These are phyloP conservation scores for Rhamnella rubrinervis DNA, from an alignment of 331 rosid genomes.

Conservation along the genomic window DNA sequence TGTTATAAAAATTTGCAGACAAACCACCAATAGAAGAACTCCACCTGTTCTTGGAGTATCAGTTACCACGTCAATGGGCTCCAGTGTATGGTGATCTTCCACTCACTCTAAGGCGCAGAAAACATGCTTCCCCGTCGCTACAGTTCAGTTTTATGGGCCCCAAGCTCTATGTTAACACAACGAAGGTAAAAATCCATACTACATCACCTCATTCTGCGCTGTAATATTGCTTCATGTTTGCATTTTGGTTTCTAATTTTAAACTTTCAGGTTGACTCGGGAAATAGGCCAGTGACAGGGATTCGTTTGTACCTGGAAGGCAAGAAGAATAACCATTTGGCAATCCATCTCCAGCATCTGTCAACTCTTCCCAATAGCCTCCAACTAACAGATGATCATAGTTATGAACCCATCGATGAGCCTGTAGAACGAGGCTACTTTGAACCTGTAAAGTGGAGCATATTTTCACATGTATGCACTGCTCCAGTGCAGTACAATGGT, in stretches of 20 bases:
- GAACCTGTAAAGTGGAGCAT: conserved; percentile 78
- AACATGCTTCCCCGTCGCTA: conserved; percentile 50
- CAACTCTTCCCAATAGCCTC: conserved; percentile 56
- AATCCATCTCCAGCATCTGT: conserved; percentile 88
- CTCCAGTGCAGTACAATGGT: conserved; percentile 60
- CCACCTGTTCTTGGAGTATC: conserved; percentile 82
- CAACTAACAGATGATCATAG: conserved; percentile 55
- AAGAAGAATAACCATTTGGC: conserved; percentile 65
- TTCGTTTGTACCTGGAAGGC: conserved; percentile 83
- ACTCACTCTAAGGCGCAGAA: conserved; percentile 45
- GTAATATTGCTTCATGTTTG: not conserved
- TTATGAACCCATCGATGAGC: conserved; percentile 46
- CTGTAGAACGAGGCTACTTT: conserved; percentile 53
- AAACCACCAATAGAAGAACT: conserved; percentile 89
- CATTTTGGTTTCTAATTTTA: conserved; percentile 18
- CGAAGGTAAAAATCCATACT: conserved; percentile 48
- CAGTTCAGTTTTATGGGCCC: conserved; percentile 81
- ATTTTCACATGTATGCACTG: conserved; percentile 83
- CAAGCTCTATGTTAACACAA: conserved; percentile 76
- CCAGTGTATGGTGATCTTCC: conserved; percentile 77
- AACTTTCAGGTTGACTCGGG: conserved; percentile 65
- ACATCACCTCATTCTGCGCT: too few species aligned
- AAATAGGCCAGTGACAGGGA: conserved; percentile 77
- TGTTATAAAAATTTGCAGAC: conserved; percentile 45
- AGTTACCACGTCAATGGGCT: conserved; percentile 91